Conservation (phyloP, 257 asterid genomes). For the Solanum pimpinellifolium region DNA sequence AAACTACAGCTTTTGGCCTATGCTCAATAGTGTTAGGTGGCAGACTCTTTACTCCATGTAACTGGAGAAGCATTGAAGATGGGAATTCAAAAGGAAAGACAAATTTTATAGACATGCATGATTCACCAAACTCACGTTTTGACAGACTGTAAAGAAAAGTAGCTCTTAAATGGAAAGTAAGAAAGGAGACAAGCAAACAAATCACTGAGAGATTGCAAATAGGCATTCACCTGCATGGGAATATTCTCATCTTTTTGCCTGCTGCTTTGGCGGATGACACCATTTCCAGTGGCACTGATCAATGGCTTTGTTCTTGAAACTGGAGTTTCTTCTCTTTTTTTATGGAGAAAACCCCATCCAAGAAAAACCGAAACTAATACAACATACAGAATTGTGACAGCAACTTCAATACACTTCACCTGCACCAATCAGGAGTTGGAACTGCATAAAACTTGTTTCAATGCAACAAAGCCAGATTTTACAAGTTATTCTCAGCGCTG, state of each 20-base stretch:
- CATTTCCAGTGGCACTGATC: constrained; percentile 54
- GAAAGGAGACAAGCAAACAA: not conserved
- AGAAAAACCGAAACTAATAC: constrained; percentile 65
- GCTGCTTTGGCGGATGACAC: constrained; percentile 59
- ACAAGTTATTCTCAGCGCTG: not conserved
- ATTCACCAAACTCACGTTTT: not conserved
- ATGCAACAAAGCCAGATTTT: not conserved
- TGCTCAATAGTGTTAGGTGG: not conserved
- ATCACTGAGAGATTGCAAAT: not conserved
- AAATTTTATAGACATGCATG: not conserved
- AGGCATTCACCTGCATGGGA: constrained; percentile 75
- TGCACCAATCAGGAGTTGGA: constrained; percentile 27
- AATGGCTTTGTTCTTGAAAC: constrained; percentile 56
- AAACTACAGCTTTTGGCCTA: not conserved
- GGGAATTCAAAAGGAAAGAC: not conserved
- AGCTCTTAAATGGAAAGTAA: not conserved
- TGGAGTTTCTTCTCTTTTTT: constrained; percentile 43
- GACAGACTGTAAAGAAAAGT: not conserved
- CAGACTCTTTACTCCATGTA: not conserved
- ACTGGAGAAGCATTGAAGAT: not conserved
- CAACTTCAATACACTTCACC: constrained; percentile 92
- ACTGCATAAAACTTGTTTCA: not conserved
- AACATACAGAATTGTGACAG: constrained; percentile 58
- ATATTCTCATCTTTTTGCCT: constrained; percentile 77
- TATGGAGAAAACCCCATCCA: constrained; percentile 83